Base-by-base conservation (phyloP, 2,329 filamentous ascomycete genomes). In the Fusarium pilosicola region DNA sequence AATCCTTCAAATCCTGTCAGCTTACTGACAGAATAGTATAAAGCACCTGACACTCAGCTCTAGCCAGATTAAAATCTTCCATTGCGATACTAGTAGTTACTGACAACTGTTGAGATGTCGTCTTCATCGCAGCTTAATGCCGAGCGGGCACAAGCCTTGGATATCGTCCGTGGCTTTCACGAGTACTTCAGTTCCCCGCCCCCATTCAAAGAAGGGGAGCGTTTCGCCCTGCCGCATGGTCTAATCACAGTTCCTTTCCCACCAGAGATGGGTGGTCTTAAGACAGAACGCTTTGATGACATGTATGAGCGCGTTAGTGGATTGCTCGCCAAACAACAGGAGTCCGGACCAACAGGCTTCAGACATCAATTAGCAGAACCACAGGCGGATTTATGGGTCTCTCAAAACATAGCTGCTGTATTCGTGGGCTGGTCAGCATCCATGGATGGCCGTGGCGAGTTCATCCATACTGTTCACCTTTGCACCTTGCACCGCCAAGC, bases 301-400 rank as follows among this genome's bases (percentile, higher is more conserved):
- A 62, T 62, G 60, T 62, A 62, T 30, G 41, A 62, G 26, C 60
- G 60, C 14, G 60, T 62, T 6, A 32, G 51, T n/a, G 24, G 18
- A 18, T 39, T 62, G 12, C 60, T 62, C 22, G 51, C 42, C 30
- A 54, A 61, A 17, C n/a, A 32, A n/a, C 38, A 61, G 14, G 46
- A 61, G 18, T 54, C 58, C 11, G 49, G 59, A 20, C 17, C 22
- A 22, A 32, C 30, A 20, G 51, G 41, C 13, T 62, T 62, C 14
- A 30, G n/a, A 3, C 60, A 62, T 28, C 17, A 58, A 13, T 2
- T 62, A 7, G 42, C 42, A 9, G 42, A 57, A 20, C 51, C 51
- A 18, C 2, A 3, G 22, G 60, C 34, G 9, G 51, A 62, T 3
- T 34, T 58, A 22, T 58, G 42, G 60, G 34, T 58, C 12, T 46